Conservation (phyloP, 2,329 filamentous ascomycete species). For the Talaromyces sp. region DNA sequence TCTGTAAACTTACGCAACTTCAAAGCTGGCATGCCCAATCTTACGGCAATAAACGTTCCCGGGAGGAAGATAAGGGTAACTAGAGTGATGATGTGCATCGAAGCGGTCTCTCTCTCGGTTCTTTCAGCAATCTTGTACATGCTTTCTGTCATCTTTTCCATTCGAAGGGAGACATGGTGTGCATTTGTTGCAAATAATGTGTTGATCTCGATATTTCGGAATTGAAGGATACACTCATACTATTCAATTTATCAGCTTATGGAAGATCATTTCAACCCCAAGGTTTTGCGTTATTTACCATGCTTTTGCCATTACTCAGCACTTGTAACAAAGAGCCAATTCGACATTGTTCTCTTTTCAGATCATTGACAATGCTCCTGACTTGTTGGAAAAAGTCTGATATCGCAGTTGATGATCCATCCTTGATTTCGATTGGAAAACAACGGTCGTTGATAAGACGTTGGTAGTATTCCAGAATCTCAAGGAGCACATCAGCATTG, state of each 20-base stretch:
- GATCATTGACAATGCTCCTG: neutral
- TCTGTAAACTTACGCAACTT: conserved; percentile 7
- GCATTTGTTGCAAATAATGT: conserved; percentile 11
- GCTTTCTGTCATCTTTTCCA: conserved; percentile 8
- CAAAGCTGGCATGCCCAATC: conserved; percentile 2
- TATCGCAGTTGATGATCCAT: neutral
- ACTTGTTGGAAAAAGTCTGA: neutral
- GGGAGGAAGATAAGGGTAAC: conserved; percentile 14
- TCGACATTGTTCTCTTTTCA: conserved; percentile 1
- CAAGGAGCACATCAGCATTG: conserved; percentile 4
- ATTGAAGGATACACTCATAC: conserved; percentile 11
- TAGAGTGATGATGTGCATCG: conserved; percentile 14
- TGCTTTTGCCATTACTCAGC: neutral
- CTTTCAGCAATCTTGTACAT: conserved; percentile 13
- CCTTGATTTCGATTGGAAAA: neutral
- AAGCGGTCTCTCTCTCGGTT: conserved; percentile 10
- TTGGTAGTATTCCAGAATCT: conserved; percentile 7
- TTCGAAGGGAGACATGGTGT: conserved; percentile 1
- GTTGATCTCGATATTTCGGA: conserved; percentile 7
- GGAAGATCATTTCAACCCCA: too few species aligned
- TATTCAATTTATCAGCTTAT: neutral
- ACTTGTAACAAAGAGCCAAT: neutral
- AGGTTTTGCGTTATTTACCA: neutral
- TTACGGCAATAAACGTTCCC: conserved; percentile 15
- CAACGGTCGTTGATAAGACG: neutral